Evolutionary conservation across 345 rosid genomes (phyloP), one percentile per base, ranked within the genome.

Genomic region (Gossypium sturtianum): DNA sequence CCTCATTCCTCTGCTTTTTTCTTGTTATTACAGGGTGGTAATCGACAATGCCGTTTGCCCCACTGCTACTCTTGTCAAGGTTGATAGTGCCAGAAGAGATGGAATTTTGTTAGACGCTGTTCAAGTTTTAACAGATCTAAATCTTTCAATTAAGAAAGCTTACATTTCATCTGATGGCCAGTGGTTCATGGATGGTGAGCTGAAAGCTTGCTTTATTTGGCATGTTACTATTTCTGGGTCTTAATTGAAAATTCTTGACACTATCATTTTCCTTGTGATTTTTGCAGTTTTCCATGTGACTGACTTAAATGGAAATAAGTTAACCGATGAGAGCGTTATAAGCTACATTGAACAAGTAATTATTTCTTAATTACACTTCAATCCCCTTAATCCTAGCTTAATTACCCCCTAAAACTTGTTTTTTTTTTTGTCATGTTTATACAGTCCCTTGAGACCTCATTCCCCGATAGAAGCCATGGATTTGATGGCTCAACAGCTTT

Each of bases 141-240:
- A 93, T 74, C 98, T 95, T 75, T 91, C 94, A 43, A 88, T 95
- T 51, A 93, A 89, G 78, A 95, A 93, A 74, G 99, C 97, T 74
- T 84, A 95, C 77, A 87, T 95, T 73, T 90, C 97, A 66, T 89
- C 92, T 9, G 99, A 93, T 81, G 98, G 99, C 64, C 80, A 82
- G 20, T 95, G 93, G 93, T 88, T 86, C 92, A 95, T 95, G 98
- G 97, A 95, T 80, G 99, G 99, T 95, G 81, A 80, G 83, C 71
- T 45, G 64, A 79, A 41, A 9, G 22, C n/a, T 68, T 23, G 10
- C 27, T 41, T 17, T 11, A 29, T 20, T 20, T 56, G 27, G 68
- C 44, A 44, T 60, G 53, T 22, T 61, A 8, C 43, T 15, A 45
- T 59, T 59, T 47, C 53, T 73, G 75, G 41, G 19, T 60, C n/a